Evolutionary conservation across 805 yeast species (phyloP), one percentile per base, ranked within the genome.

Genomic region (Blastobotrys terrestris): DNA sequence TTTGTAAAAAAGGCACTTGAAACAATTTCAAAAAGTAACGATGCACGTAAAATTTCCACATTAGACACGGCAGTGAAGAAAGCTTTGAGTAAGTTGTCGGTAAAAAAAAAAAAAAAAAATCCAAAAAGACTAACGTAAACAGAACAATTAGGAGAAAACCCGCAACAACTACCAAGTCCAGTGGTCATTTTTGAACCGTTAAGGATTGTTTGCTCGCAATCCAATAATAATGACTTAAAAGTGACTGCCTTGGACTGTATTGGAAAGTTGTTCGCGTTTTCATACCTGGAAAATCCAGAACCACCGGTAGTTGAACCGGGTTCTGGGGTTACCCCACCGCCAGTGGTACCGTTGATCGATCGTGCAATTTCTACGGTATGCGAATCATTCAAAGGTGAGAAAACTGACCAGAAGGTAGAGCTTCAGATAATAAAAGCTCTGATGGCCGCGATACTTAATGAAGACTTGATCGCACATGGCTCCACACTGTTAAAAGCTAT

Each of bases 341-440:
- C 78, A 22, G 78, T 78, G 46, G 75, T 81, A 16, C 76, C 77
- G 19, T 64, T 88, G 55, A 82, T 94, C 31, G 94, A 87, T 65
- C 85, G 86, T 20, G 89, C 95, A 0, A 86, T 92, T 43, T 85
- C 85, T 58, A 86, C 90, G 14, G 87, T 91, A 19, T 80, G 94
- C 20, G 81, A 84, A 21, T 86, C 95, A 58, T 92, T 88, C 67
- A 87, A 85, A 56, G 95, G 95, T 42, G 99, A 94, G 67, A 89
- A 90, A 1, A 89, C 98, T 0, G 95, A 91, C 65, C 87, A 87
- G 20, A 82, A 78, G 53, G 81, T 95, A 35, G 99, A 95, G 72
- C 72, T 94, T 53, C 99, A 95, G 70, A 92, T 94, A 11, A 85
- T 92, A 31, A 82, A 95, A 63, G 97, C 97, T 0, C 73, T 95